Base-by-base conservation (phyloP, 768 basidiomycete genomes). In the Boletus rufocinnamomeus region DNA sequence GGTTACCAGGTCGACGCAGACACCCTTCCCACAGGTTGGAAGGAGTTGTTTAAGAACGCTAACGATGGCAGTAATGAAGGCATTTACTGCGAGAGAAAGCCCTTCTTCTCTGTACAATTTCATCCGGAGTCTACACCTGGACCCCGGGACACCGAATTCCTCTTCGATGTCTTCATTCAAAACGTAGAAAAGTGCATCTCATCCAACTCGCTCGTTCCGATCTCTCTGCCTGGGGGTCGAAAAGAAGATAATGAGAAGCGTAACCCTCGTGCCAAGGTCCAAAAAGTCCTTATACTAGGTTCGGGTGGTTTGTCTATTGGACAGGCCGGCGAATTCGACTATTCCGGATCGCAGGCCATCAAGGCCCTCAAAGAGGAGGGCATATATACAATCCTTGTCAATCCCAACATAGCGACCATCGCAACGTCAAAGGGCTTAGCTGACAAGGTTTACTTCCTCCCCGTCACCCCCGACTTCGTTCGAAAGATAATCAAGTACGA, bases 381-480 rank as follows among this genome's bases (percentile, higher is more conserved):
- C 35, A 98, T 99, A 70, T 98, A 97, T 77, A 99, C 97, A 58
- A 94, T 99, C 75, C 87, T 99, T 73, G 85, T 99, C 66, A 98
- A 98, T 76, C 96, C 97, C 28, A 99, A 99, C 76, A 99, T 99
- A 66, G 97, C 97, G 23, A 99, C 97, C 40, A 99, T 98, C 65
- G 95, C 95, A 46, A 97, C 95, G 1, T 95, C 93, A 49, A 95
- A 95, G 67, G 95, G 97, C 60, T 85, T 99, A 51, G 97, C 97
- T 25, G 97, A 99, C 80, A 98, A 98, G 75, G 96, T 99, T 50
- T 99, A 98, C 80, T 99, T 98, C 84, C 83, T 99, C 11, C 97
- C 97, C 47, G 97, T 98, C 56, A 98, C 93, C 14, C 93, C 95
- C 60, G 97, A 99, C 61, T 98, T 97, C 66, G 95, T 98, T 57